Base-by-base conservation (phyloP, 129 eudicot genomes). In the Glebionis coronaria region DNA sequence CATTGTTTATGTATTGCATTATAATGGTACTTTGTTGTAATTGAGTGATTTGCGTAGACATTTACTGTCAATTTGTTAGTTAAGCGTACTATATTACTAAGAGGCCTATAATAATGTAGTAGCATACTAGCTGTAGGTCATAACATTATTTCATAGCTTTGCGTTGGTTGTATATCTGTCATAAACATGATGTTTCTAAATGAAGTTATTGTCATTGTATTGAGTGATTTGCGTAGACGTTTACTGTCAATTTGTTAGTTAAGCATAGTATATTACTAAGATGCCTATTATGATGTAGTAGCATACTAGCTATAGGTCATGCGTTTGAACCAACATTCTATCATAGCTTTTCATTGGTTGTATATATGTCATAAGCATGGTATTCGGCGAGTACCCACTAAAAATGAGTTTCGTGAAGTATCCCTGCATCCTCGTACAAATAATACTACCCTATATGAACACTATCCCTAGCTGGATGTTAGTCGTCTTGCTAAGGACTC, bases 371-470 rank as follows among this genome's bases (percentile, higher is more conserved):
- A n/a, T n/a, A n/a, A n/a, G n/a, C n/a, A n/a, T n/a, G n/a, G n/a
- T n/a, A n/a, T n/a, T n/a, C n/a, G n/a, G n/a, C n/a, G n/a, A n/a
- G n/a, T n/a, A n/a, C n/a, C n/a, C n/a, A n/a, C n/a, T n/a, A n/a
- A 84, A 58, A 85, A 81, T 74, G 78, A 84, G 61, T 67, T 76
- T 71, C 73, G 55, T 75, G 94, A 80, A 66, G 77, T 73, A 68
- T 68, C 63, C 15, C 44, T 68, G 44, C 63, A 40, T 55, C 71
- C 71, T 76, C 82, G 29, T 78, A 86, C 14, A 83, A 87, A 70
- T 83, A 79, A 61, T 91, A 80, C 65, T 79, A 45, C 49, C 77
- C 62, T 78, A 67, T 71, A 84, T 61, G 87, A 74, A 35, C 40
- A 35, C 40, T 35, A 35, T 35, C 6, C 40, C 40, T 5, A 35